These are phyloP conservation scores for Penicillium malachiteum DNA, from an alignment of 495 filamentous ascomycete species.

Conservation along the genomic window DNA sequence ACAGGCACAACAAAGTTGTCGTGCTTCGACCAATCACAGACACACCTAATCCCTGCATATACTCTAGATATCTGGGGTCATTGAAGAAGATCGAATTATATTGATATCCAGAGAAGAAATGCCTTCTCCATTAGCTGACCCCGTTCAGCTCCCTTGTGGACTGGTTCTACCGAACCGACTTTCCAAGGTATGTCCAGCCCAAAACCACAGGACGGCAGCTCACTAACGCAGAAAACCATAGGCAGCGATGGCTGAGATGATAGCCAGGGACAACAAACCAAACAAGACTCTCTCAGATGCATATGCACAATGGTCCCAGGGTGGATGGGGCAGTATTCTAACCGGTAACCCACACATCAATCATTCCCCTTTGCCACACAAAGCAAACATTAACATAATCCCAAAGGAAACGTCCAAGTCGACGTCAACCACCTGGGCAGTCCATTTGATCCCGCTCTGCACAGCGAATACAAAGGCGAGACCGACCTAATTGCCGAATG, in stretches of 20 bases:
- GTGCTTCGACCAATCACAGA: neutral
- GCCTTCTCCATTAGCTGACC: slow-evolving; percentile 35
- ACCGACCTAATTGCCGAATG: slow-evolving; percentile 35
- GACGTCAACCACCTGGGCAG: slow-evolving; percentile 51
- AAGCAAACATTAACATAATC: neutral
- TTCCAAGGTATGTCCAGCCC: slow-evolving; percentile 39
- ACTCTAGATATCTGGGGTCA: too few relatives aligned
- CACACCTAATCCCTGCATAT: neutral
- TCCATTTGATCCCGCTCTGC: slow-evolving; percentile 41
- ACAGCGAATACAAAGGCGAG: slow-evolving; percentile 32
- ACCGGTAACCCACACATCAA: slow-evolving; percentile 28
- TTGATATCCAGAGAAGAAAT: slow-evolving; percentile 13
- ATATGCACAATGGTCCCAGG: slow-evolving; percentile 51
- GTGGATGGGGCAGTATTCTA: slow-evolving; percentile 51
- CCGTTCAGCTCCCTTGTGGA: slow-evolving; percentile 51
- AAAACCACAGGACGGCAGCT: neutral
- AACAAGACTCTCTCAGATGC: slow-evolving; percentile 33
- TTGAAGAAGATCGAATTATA: neutral
- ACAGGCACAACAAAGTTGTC: too few relatives aligned
- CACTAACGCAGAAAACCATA: slow-evolving; percentile 8
- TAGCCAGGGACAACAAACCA: slow-evolving; percentile 35
- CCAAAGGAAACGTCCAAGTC: slow-evolving; percentile 56
- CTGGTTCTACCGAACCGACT: slow-evolving; percentile 53
- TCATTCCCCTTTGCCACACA: too few relatives aligned
- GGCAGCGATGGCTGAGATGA: slow-evolving; percentile 51